Evolutionary conservation across 352 stramenopile genomes (phyloP), one percentile per base, ranked within the genome.

Genomic region (Pythium aristosporum): DNA sequence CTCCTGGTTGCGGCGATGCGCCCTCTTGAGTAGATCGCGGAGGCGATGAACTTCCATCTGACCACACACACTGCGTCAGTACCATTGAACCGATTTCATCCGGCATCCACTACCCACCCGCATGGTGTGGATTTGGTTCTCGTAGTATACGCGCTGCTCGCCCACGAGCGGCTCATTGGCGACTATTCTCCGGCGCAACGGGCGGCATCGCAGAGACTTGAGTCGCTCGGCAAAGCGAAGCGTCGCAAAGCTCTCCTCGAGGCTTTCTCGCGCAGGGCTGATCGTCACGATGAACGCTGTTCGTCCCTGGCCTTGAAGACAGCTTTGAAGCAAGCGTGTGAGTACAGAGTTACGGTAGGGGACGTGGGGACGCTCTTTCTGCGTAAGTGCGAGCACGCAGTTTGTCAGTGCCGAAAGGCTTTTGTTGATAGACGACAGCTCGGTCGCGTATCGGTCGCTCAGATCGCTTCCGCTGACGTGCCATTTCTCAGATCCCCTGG

Each of bases 391-490:
- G 30, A 88, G 49, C n/a, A 92, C 79, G 43, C 83, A 92, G 61
- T 87, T 87, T n/a, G 83, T 88, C 28, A 92, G 57, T 5, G 81
- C 77, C 8, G 83, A 88, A 15, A 92, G 71, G 32, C 79, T 89
- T 62, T 88, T 89, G 75, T 92, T 90, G 63, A 88, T 88, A 11
- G 80, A 81, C 7, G 77, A 64, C 18, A 87, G 56, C 49, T 92
- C 82, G 32, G 69, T 74, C 13, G 80, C 79, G 57, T 89, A 88
- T 67, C 81, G 88, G 57, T 87, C 76, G 18, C 56, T 79, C 20
- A 87, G 41, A 2, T 84, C 76, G 47, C 76, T 83, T 5, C 79
- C 81, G 20, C 73, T 72, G 15, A 83, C 67, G 32, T 87, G 78
- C 82, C 80, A 88, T 50, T 89, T 88, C 64, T 90, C 81, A 3